Base-by-base conservation (phyloP, 768 basidiomycete genomes). In the Ramaria rubella region DNA sequence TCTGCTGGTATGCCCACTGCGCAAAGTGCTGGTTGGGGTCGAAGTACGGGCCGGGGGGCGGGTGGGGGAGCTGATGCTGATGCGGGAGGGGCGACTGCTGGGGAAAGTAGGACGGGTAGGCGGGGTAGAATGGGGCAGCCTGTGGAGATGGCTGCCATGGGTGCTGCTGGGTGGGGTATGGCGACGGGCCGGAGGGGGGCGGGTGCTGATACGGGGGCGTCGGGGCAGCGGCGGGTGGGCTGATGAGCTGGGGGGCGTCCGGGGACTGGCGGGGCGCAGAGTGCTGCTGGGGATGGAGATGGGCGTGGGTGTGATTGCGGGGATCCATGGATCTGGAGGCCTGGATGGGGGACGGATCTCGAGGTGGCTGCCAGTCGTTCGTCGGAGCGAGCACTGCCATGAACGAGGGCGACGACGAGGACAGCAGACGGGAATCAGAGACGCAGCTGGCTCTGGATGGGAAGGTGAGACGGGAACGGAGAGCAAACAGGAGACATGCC, bases 1-100 rank as follows among this genome's bases (percentile, higher is more conserved):
- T 90, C 65, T 91, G 89, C 70, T 90, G 89, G 72, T 92, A 92
- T 34, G 89, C 87, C 89, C 90, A 92, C 68, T 88, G 87, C 3
- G 87, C 85, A 56, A 83, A 81, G 55, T 89, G 81, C 61, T 86
- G 86, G 52, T 86, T 86, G 14, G 85, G 86, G 69, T 90, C 87
- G 64, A 83, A 89, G 68, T 81, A 89, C n/a, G 78, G 77, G 61
- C 74, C 69, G 62, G 80, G 84, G 15, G 71, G 67, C 51, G 77
- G 44, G 27, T 56, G 55, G n/a, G 55, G 31, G 24, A 2, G 46
- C 8, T 26, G 46, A 48, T 48, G 76, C 61, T 82, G 84, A 62
- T 79, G 81, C 58, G 80, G 82, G 54, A 78, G 80, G 68, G 81
- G 82, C 79, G 85, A 84, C 71, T 85, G 88, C 69, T 83, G 87